Evolutionary conservation across 176 grass and related monocot species (phyloP).

Genomic region (Leersia perrieri): DNA sequence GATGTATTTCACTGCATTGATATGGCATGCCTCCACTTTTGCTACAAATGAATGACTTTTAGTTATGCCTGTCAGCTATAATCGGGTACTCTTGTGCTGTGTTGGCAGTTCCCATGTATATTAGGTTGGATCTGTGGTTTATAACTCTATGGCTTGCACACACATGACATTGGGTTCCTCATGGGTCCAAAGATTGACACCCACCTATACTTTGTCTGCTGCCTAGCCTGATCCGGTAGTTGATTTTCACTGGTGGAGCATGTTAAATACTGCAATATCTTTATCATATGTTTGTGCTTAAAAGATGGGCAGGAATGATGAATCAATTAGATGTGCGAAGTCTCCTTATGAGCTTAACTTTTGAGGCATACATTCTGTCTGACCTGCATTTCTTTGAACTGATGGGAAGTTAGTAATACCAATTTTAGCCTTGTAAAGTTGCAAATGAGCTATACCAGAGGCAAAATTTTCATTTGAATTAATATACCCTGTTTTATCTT

Average conservation of each 20-base stretch:
- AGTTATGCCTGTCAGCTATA: no score
- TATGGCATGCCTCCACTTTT: no score
- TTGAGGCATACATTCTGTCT: slow-evolving; percentile 54
- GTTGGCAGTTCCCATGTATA: no score
- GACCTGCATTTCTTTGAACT: no score
- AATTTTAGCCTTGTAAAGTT: slow-evolving; percentile 32
- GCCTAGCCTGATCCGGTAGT: slow-evolving; percentile 29
- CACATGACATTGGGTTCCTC: slow-evolving; percentile 29
- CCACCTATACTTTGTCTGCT: slow-evolving; percentile 60
- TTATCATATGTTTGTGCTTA: background rate
- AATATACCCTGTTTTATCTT: background rate
- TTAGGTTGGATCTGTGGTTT: slow-evolving; percentile 29
- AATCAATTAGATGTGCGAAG: slow-evolving; percentile 64
- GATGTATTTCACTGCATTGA: no score
- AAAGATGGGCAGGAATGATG: slow-evolving; percentile 39
- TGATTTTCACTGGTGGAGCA: slow-evolving; percentile 52
- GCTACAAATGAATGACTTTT: no score
- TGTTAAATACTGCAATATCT: background rate
- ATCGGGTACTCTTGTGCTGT: no score
- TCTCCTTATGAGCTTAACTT: slow-evolving; percentile 33
- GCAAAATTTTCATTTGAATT: slow-evolving; percentile 3
- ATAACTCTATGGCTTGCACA: background rate
- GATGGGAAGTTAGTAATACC: slow-evolving; percentile 7
- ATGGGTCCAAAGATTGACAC: slow-evolving; percentile 25
- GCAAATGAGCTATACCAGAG: slow-evolving; percentile 18